These are phyloP conservation scores for Olyra latifolia DNA, from an alignment of 176 grass and related monocot genomes.

Conservation along the genomic window DNA sequence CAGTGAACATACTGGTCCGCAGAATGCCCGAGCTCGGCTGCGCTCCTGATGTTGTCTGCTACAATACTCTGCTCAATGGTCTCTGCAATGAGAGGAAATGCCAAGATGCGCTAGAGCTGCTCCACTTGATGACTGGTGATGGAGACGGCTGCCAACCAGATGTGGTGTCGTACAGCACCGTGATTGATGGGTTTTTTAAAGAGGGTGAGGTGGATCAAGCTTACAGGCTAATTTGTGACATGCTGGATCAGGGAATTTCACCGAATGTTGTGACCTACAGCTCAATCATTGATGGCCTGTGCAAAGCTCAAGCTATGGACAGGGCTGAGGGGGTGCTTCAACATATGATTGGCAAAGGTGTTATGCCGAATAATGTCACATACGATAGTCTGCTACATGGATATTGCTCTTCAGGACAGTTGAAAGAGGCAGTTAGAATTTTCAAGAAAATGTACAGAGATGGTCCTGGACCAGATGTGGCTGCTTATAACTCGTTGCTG, in stretches of 20 bases:
- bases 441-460: neutral
- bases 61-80: neutral
- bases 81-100: neutral
- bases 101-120: neutral
- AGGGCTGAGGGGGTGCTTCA: neutral
- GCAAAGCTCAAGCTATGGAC: neutral
- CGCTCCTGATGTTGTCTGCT: neutral
- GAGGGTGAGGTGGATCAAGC: neutral
- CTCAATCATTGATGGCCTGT: neutral
- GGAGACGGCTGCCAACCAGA: neutral
- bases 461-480: neutral
- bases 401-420: neutral
- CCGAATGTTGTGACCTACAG: neutral
- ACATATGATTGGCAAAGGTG: neutral
- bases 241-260: neutral
- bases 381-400: neutral
- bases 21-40: neutral
- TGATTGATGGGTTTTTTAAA: neutral
- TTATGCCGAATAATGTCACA: neutral
- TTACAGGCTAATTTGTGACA: neutral
- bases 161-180: neutral
- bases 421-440: neutral
- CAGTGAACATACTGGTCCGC: neutral
- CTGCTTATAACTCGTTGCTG: neutral
- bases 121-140: neutral